Evolutionary conservation across 352 stramenopile species (phyloP).

Genomic region (Phytophthora parvispora): DNA sequence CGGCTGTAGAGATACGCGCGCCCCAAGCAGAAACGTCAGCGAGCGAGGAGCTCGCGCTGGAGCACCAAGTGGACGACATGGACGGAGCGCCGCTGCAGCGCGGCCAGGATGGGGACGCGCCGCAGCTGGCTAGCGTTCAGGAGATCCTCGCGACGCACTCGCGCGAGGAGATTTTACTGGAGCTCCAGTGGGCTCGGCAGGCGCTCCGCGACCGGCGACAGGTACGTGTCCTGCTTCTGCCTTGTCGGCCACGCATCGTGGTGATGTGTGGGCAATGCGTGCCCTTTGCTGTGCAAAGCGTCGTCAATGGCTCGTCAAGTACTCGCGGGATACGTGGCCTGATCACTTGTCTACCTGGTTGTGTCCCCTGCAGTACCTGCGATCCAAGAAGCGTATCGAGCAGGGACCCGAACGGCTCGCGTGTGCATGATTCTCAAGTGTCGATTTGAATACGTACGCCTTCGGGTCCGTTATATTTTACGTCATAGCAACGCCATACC

Average conservation of each 20-base stretch:
- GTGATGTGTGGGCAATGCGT: not conserved
- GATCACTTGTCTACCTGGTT: constrained; percentile 15
- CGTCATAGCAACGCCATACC: constrained; percentile 16
- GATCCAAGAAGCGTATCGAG: constrained; percentile 30
- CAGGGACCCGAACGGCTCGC: constrained; percentile 5
- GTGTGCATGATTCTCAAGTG: constrained; percentile 10
- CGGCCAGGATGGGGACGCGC: constrained; percentile 20
- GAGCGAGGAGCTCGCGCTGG: constrained; percentile 9
- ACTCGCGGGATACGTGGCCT: constrained; percentile 6
- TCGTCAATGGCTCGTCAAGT: constrained; percentile 10
- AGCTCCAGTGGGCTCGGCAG: constrained; percentile 64
- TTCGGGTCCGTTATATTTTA: constrained; percentile 20
- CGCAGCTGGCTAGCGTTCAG: constrained; percentile 34
- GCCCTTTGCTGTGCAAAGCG: constrained; percentile 7
- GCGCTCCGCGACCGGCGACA: constrained; percentile 59
- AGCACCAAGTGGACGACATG: constrained; percentile 29
- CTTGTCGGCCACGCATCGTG: not conserved
- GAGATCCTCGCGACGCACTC: constrained; percentile 60
- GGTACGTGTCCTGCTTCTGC: constrained; percentile 21
- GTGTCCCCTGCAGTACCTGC: constrained; percentile 41
- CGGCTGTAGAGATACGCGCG: constrained; percentile 37
- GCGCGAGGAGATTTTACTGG: constrained; percentile 55
- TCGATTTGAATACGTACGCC: not conserved
- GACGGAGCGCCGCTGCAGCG: constrained; percentile 6
- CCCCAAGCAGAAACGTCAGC: constrained; percentile 37